These are phyloP conservation scores for Pestalotiopsis sp. DNA, from an alignment of 2,329 filamentous ascomycete species.

Conservation along the genomic window DNA sequence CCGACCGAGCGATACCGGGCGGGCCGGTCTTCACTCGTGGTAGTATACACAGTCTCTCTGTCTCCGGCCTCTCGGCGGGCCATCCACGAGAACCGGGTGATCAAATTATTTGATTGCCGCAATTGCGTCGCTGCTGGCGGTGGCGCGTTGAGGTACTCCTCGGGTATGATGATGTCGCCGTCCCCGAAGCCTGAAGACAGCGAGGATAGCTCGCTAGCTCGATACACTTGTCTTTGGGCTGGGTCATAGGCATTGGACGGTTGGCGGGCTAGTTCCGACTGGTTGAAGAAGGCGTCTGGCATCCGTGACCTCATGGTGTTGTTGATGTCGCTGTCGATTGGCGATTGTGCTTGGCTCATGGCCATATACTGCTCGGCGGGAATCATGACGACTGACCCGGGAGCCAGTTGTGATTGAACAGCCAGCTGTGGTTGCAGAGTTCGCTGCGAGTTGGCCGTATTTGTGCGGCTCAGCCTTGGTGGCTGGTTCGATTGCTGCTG, in stretches of 20 bases:
- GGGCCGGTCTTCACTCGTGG: constrained; percentile 55
- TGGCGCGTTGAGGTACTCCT: constrained; percentile 20
- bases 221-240: constrained; percentile 37
- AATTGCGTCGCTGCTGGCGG: constrained; percentile 14
- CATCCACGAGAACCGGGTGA: constrained; percentile 39
- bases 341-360: constrained; percentile 12
- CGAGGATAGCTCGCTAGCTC: constrained; percentile 57
- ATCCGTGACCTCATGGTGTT: constrained; percentile 33
- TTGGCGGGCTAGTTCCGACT: constrained; percentile 39
- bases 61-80: constrained; percentile 28
- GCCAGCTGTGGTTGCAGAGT: constrained; percentile 19
- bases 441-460: constrained; percentile 19
- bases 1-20: constrained; percentile 60
- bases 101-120: constrained; percentile 20
- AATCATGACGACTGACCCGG: constrained; percentile 17
- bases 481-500: constrained; percentile 9
- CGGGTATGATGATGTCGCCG: constrained; percentile 56
- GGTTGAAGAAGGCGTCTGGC: constrained; percentile 41
- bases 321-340: constrained; percentile 11
- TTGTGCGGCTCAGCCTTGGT: constrained; percentile 20
- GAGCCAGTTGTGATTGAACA: constrained; percentile 12
- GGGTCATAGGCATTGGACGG: constrained; percentile 39
- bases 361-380: constrained; percentile 16
- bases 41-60: constrained; percentile 56
- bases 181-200: constrained; percentile 68